A percentile compares a stretch with the other conserved stretches of the same genome.
Conservation (phyloP, 2,329 filamentous ascomycete genomes). For the Juglanconis sp. region DNA sequence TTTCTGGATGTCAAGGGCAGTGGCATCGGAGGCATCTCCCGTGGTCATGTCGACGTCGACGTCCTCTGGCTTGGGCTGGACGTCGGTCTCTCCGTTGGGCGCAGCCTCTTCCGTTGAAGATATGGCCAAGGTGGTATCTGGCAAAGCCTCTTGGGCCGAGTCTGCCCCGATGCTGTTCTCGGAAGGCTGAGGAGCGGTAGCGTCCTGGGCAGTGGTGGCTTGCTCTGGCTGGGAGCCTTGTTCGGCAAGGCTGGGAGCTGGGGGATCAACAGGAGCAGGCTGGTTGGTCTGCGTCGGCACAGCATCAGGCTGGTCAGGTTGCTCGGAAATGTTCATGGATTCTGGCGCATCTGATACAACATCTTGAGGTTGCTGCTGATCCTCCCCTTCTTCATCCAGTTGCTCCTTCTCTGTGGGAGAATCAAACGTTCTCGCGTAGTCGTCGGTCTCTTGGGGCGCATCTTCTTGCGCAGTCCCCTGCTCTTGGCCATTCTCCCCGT, state of each 20-base stretch:
- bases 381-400: conserved; percentile 29
- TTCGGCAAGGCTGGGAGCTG: conserved; percentile 17
- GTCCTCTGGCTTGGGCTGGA: conserved; percentile 15
- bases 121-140: conserved; percentile 7
- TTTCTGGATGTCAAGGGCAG: conserved; percentile 33
- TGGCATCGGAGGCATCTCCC: conserved; percentile 15
- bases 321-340: conserved; percentile 40
- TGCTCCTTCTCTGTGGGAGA: conserved; percentile 37
- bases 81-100: conserved; percentile 6
- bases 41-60: conserved; percentile 17
- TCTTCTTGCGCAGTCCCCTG: conserved; percentile 26
- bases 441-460: conserved; percentile 36
- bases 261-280: conserved; percentile 26
- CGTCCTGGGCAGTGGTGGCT: conserved; percentile 11
- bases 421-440: conserved; percentile 51
- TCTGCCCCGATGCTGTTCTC: conserved; percentile 6
- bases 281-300: conserved; percentile 24
- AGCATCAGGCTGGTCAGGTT: conserved; percentile 38
- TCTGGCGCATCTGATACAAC: conserved; percentile 45
- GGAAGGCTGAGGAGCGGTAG: background rate
- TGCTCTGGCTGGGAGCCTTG: conserved; percentile 10
- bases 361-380: conserved; percentile 30
- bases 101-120: conserved; percentile 1
- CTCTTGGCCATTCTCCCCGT: conserved; percentile 25
- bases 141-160: conserved; percentile 12